Evolutionary conservation across 2,329 filamentous ascomycete species (phyloP).

Genomic region (Rhynchosporium secalis): DNA sequence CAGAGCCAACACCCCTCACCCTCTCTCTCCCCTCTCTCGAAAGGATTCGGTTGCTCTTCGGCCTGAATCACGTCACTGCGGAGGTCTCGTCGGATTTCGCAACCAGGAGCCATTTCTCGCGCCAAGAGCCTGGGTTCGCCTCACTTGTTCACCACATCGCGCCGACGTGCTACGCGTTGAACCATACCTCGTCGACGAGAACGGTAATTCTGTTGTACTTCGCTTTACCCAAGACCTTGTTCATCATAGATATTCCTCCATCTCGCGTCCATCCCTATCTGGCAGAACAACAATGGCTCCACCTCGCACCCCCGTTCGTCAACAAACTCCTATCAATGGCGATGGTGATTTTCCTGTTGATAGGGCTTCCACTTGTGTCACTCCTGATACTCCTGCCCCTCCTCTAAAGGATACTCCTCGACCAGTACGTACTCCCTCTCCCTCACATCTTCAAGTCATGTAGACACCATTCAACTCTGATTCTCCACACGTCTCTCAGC

Average conservation of each 20-base stretch:
- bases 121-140: not conserved
- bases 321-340: not conserved
- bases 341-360: not conserved
- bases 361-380: not conserved
- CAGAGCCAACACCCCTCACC: not conserved
- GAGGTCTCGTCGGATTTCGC: not conserved
- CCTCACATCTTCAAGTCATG: not conserved
- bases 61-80: not conserved
- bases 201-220: not conserved
- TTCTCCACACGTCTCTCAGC: not conserved
- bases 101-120: not conserved
- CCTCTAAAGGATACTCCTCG: constrained; percentile 16
- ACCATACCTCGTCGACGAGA: constrained; percentile 11
- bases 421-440: constrained; percentile 2
- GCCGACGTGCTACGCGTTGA: constrained; percentile 6
- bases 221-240: not conserved
- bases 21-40: not conserved
- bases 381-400: constrained; percentile 10
- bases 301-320: constrained; percentile 7
- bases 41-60: constrained; percentile 14
- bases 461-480: too few relatives aligned
- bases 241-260: not conserved
- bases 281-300: not conserved
- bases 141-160: not conserved
- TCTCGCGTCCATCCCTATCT: not conserved